A percentile compares a stretch with the other conserved stretches of the same genome.
Conservation (phyloP, 768 basidiomycete species). For the Boletus reticuloceps region DNA sequence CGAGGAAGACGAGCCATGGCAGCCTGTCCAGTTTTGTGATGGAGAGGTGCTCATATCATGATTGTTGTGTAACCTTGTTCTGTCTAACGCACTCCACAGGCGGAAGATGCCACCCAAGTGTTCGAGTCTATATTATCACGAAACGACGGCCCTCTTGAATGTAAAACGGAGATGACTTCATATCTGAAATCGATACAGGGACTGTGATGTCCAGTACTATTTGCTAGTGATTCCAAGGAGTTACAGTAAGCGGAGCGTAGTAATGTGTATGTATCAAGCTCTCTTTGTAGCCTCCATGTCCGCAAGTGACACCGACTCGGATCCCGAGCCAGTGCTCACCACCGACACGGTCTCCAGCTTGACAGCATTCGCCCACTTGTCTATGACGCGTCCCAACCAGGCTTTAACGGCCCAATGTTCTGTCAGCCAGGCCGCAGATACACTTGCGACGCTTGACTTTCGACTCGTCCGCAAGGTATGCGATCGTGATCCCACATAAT, state of each 20-base stretch:
- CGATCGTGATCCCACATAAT: neutral
- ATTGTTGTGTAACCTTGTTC: neutral
- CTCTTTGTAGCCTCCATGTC: constrained; percentile 23
- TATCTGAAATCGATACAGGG: constrained; percentile 60
- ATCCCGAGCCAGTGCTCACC: constrained; percentile 38
- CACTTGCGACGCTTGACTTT: constrained; percentile 29
- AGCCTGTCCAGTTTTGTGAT: constrained; percentile 63
- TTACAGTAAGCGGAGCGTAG: neutral
- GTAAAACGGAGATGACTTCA: constrained; percentile 52
- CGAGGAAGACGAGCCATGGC: constrained; percentile 81
- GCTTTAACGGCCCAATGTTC: constrained; percentile 4
- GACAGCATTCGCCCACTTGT: constrained; percentile 18
- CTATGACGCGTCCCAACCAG: constrained; percentile 5
- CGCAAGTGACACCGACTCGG: constrained; percentile 57
- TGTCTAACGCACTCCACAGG: constrained; percentile 39
- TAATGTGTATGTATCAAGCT: neutral
- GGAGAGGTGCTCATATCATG: constrained; percentile 48
- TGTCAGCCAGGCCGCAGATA: constrained; percentile 23
- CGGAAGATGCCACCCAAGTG: constrained; percentile 50
- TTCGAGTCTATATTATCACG: constrained; percentile 67
- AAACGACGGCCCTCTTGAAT: constrained; percentile 47
- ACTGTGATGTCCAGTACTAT: constrained; percentile 34
- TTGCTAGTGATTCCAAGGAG: neutral
- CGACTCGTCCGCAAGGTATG: constrained; percentile 28
- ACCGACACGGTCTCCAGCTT: constrained; percentile 15